A percentile compares a stretch with the other conserved stretches of the same genome.
Evolutionary conservation across 441 rosid species (phyloP).

Genomic region (Arabidopsis hybrid): DNA sequence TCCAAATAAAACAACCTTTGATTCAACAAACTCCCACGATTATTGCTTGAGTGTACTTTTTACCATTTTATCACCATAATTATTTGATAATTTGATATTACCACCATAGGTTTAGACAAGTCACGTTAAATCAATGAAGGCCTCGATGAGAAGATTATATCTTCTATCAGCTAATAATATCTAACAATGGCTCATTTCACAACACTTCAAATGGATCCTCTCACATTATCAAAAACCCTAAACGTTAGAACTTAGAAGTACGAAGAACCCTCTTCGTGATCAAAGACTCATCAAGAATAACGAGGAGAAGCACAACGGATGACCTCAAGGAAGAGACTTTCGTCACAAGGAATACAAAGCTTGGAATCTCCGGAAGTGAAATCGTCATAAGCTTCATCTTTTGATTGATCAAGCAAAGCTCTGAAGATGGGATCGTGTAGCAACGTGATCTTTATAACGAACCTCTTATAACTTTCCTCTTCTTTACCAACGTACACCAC

Average conservation of each 20-base stretch:
- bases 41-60: slow-evolving; percentile 22
- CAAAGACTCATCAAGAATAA: slow-evolving; percentile 25
- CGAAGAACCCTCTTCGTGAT: not conserved
- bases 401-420: slow-evolving; percentile 45
- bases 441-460: slow-evolving; percentile 43
- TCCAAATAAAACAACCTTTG: slow-evolving; percentile 33
- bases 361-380: slow-evolving; percentile 45
- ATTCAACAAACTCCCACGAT: slow-evolving; percentile 28
- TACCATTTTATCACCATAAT: not conserved
- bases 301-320: slow-evolving; percentile 38
- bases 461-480: slow-evolving; percentile 42
- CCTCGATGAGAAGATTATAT: not conserved
- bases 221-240: not conserved
- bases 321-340: slow-evolving; percentile 40
- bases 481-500: slow-evolving; percentile 48
- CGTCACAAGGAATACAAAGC: slow-evolving; percentile 44
- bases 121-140: not conserved
- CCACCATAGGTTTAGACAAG: not conserved
- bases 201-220: slow-evolving; percentile 11
- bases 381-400: slow-evolving; percentile 42
- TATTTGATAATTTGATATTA: slow-evolving; percentile 16
- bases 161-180: not conserved
- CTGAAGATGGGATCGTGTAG: slow-evolving; percentile 43
- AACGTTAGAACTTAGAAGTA: not conserved
- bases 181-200: slow-evolving; percentile 6